These are phyloP conservation scores for Trichoderma gamsii DNA, from an alignment of 495 filamentous ascomycete genomes.

Conservation along the genomic window DNA sequence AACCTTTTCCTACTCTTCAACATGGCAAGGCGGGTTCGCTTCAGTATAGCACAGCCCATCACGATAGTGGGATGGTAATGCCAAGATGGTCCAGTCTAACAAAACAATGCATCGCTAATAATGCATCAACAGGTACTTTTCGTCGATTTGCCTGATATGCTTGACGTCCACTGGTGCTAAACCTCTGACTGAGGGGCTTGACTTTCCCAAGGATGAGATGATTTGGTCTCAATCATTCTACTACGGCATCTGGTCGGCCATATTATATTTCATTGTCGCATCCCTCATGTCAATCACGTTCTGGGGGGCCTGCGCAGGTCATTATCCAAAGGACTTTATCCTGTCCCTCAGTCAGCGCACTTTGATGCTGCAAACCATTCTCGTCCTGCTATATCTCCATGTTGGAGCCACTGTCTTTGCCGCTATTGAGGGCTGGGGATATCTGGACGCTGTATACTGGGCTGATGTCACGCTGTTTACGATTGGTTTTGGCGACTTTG, in stretches of 20 bases:
- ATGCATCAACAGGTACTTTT: slow-evolving; percentile 39
- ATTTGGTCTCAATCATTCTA: slow-evolving; percentile 69
- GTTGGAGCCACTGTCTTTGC: slow-evolving; percentile 67
- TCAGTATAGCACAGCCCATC: slow-evolving; percentile 71
- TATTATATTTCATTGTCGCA: slow-evolving; percentile 69
- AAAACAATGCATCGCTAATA: not conserved
- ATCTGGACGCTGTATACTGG: slow-evolving; percentile 76
- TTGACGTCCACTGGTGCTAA: slow-evolving; percentile 53
- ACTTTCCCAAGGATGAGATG: slow-evolving; percentile 45
- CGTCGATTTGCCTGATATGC: slow-evolving; percentile 55
- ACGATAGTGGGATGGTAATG: slow-evolving; percentile 49
- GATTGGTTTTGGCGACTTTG: slow-evolving; percentile 69
- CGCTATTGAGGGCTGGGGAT: slow-evolving; percentile 69
- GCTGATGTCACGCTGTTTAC: slow-evolving; percentile 81
- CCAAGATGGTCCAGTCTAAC: not conserved
- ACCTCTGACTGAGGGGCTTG: slow-evolving; percentile 37
- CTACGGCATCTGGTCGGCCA: slow-evolving; percentile 71
- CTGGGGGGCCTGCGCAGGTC: slow-evolving; percentile 54
- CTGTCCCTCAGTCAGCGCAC: slow-evolving; percentile 71
- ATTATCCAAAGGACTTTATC: slow-evolving; percentile 64
- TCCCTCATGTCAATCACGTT: slow-evolving; percentile 64
- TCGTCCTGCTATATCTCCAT: slow-evolving; percentile 68
- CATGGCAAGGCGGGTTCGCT: slow-evolving; percentile 74
- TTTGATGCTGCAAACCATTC: slow-evolving; percentile 82
- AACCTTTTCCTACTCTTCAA: slow-evolving; percentile 74